phyloP scores from a whole-genome alignment of 257 asterid species.

The Nicotiana tomentosiformis region DNA sequence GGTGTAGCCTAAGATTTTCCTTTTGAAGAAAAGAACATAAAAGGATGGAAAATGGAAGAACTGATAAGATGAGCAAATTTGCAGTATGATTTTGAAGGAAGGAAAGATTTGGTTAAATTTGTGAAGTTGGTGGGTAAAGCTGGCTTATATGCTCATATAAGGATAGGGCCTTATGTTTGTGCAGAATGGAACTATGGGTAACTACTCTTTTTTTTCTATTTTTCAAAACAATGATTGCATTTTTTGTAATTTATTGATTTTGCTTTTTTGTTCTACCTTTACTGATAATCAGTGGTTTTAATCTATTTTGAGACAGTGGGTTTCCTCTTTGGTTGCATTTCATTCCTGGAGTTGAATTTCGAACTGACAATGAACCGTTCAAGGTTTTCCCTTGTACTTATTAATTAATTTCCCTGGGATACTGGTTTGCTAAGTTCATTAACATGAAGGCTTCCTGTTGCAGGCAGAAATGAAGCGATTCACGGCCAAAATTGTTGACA shows the following conservation, averaged over 20 bases:
- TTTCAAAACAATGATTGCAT: background rate
- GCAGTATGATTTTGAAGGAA: constrained; percentile 79
- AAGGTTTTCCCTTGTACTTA: constrained; percentile 41
- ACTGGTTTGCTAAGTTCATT: background rate
- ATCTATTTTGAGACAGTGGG: constrained; percentile 50
- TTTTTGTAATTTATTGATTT: background rate
- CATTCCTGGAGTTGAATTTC: constrained; percentile 66
- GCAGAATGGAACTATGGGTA: constrained; percentile 98
- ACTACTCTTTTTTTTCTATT: background rate
- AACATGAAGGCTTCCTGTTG: constrained; percentile 6
- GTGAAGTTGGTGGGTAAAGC: constrained; percentile 65
- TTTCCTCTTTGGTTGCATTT: constrained; percentile 96
- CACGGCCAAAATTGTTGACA: constrained; percentile 72
- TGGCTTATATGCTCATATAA: constrained; percentile 62
- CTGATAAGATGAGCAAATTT: constrained; percentile 29
- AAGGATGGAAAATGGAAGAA: background rate
- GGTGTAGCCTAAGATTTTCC: background rate
- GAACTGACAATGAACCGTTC: constrained; percentile 75
- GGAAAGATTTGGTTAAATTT: constrained; percentile 74
- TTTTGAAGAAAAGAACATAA: background rate
- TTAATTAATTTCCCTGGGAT: background rate
- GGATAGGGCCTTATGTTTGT: constrained; percentile 87
- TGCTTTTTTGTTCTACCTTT: background rate
- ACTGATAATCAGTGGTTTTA: background rate
- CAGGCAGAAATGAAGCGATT: constrained; percentile 90